Evolutionary conservation across 164 flowering plant genomes (phyloP).

Genomic region (Santalum album): DNA sequence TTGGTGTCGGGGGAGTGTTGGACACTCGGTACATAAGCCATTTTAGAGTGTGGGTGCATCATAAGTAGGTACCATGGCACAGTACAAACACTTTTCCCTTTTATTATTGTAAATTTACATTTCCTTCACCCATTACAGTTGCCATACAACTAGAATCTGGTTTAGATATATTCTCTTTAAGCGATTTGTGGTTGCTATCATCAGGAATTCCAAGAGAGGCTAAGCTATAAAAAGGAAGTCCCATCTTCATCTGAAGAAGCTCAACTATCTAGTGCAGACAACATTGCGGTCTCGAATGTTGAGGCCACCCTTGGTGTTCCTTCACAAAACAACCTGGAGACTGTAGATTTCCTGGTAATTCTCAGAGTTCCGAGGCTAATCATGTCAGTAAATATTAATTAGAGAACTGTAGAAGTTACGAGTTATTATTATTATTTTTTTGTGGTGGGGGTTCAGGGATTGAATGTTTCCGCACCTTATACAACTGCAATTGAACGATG

Average conservation of each 20-base stretch:
- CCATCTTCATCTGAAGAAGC: conserved; percentile 40
- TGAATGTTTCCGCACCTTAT: conserved; percentile 36
- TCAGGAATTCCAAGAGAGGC: conserved; percentile 78
- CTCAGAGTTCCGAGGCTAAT: too few relatives aligned
- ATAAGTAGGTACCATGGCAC: too few relatives aligned
- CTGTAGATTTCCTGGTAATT: conserved; percentile 82
- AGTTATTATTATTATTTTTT: too few relatives aligned
- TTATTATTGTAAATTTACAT: too few relatives aligned
- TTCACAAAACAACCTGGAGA: conserved; percentile 29
- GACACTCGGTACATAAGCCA: too few relatives aligned
- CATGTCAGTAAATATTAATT: too few relatives aligned
- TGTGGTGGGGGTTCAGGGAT: conserved; percentile 49
- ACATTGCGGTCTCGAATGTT: conserved; percentile 22
- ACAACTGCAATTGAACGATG: conserved; percentile 76
- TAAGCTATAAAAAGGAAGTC: conserved; percentile 74
- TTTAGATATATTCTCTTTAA: too few relatives aligned
- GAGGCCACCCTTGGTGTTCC: conserved; percentile 20
- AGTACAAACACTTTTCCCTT: too few relatives aligned
- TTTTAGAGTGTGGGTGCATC: too few relatives aligned
- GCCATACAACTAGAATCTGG: too few relatives aligned
- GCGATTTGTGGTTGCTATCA: background rate
- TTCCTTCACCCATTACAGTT: background rate
- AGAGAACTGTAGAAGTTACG: too few relatives aligned
- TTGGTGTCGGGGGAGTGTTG: too few relatives aligned
- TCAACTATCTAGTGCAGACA: conserved; percentile 22